Conservation (phyloP, 352 stramenopile genomes). For the Phytophthora pini region DNA sequence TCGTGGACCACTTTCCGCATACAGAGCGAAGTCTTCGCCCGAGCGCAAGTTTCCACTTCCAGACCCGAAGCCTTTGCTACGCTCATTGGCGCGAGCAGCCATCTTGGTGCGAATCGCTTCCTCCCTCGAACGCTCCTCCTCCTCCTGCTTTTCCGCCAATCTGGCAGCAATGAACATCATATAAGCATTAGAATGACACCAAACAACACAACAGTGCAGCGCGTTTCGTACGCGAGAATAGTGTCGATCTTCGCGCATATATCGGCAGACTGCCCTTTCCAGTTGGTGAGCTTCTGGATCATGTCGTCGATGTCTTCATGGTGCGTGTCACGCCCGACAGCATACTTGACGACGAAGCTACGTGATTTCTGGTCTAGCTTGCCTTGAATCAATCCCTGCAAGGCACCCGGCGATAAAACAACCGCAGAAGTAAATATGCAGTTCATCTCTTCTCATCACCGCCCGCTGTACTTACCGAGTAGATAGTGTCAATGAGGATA, state of each 20-base stretch:
- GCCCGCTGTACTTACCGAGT: constrained; percentile 65
- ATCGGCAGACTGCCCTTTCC: constrained; percentile 69
- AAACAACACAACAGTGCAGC: too few species aligned
- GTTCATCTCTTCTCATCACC: not conserved
- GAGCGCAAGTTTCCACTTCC: constrained; percentile 36
- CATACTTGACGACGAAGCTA: constrained; percentile 87
- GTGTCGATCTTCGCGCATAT: constrained; percentile 73
- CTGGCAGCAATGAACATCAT: constrained; percentile 28
- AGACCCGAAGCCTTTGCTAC: constrained; percentile 43
- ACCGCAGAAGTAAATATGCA: not conserved
- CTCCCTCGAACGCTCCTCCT: constrained; percentile 57
- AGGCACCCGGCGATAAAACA: not conserved
- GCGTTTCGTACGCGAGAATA: constrained; percentile 59
- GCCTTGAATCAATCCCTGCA: constrained; percentile 86
- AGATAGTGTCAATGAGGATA: constrained; percentile 94
- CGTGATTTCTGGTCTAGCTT: constrained; percentile 91
- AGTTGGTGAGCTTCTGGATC: constrained; percentile 88
- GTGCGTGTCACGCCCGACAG: constrained; percentile 88
- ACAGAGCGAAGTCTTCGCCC: constrained; percentile 56
- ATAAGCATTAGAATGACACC: not conserved
- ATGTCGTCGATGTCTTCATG: constrained; percentile 87
- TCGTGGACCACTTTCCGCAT: constrained; percentile 47
- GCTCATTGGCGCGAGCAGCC: constrained; percentile 53
- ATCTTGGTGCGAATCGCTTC: constrained; percentile 66
- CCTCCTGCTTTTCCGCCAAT: constrained; percentile 58